Conservation (phyloP, 768 basidiomycete species). For the Antrodiella citrinella region DNA sequence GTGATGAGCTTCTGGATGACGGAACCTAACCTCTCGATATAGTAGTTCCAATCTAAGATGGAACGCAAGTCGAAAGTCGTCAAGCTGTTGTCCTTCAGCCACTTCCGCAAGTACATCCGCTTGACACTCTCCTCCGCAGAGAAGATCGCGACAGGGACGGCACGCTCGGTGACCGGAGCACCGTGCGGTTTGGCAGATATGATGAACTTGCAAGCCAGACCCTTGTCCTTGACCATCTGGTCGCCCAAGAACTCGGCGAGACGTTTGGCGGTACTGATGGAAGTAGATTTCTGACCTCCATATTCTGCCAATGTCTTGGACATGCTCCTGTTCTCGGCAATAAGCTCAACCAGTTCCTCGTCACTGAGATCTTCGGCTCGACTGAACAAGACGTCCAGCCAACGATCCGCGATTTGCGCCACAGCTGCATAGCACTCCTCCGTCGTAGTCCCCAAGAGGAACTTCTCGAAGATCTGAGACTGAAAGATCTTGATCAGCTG, state of each 20-base stretch:
- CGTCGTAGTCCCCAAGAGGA: constrained; percentile 85
- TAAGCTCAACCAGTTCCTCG: constrained; percentile 93
- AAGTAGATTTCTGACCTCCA: constrained; percentile 93
- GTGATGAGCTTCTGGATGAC: constrained; percentile 99
- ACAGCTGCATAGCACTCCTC: constrained; percentile 95
- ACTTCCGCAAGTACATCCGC: constrained; percentile 83
- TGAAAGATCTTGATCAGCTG: constrained; percentile 99
- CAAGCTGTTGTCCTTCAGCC: constrained; percentile 91
- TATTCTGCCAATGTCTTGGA: constrained; percentile 94
- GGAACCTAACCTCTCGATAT: constrained; percentile 94
- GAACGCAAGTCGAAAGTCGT: constrained; percentile 84
- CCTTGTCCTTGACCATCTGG: constrained; percentile 99
- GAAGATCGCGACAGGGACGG: constrained; percentile 95
- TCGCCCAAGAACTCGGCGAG: constrained; percentile 95
- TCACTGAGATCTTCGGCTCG: constrained; percentile 79
- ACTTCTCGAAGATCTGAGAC: constrained; percentile 96
- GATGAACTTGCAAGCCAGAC: constrained; percentile 97
- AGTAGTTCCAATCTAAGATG: constrained; percentile 97
- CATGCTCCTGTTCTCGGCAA: constrained; percentile 98
- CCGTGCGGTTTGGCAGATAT: constrained; percentile 91
- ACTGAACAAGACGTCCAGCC: constrained; percentile 92
- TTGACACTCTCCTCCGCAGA: constrained; percentile 91
- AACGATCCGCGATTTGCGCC: constrained; percentile 88
- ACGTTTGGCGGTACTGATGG: constrained; percentile 91
- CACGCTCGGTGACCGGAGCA: constrained; percentile 94